Conservation (phyloP, 192 early-diverging fungal genomes). For the Geranomyces michiganensis region DNA sequence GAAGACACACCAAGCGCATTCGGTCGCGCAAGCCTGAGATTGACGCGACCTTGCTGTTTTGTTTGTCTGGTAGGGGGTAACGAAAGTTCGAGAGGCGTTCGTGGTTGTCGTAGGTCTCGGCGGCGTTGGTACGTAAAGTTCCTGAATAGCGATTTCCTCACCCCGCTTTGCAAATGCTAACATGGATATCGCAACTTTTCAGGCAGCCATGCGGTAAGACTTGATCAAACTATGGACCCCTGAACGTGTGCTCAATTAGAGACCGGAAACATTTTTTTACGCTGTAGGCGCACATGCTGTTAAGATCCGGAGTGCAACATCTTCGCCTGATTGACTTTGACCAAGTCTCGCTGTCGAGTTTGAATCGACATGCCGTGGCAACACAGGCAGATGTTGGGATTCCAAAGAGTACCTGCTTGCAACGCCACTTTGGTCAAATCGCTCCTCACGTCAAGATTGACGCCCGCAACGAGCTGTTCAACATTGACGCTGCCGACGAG, state of each 20-base stretch:
- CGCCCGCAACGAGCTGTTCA: slow-evolving; percentile 75
- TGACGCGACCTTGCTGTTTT: not conserved
- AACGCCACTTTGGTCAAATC: slow-evolving; percentile 72
- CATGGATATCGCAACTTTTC: not conserved
- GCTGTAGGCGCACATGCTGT: slow-evolving; percentile 83
- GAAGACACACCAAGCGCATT: too few species aligned
- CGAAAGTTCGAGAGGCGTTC: slow-evolving; percentile 74
- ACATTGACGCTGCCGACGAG: slow-evolving; percentile 63
- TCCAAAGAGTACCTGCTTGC: slow-evolving; percentile 79
- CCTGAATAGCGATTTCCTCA: not conserved
- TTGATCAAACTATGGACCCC: too few species aligned
- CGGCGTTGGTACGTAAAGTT: slow-evolving; percentile 77
- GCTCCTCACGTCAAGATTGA: slow-evolving; percentile 82
- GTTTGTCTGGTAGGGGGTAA: slow-evolving; percentile 66
- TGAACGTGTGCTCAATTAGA: too few species aligned
- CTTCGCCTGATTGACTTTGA: slow-evolving; percentile 96
- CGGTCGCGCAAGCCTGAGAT: not conserved
- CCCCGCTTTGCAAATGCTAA: not conserved
- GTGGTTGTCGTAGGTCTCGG: slow-evolving; percentile 95
- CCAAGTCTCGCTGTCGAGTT: slow-evolving; percentile 89
- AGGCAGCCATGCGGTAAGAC: slow-evolving; percentile 48
- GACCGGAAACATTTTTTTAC: slow-evolving; percentile 15
- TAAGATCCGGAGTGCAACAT: slow-evolving; percentile 82
- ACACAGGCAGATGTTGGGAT: slow-evolving; percentile 87
- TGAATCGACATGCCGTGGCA: slow-evolving; percentile 95